These are phyloP conservation scores for Metschnikowia santaceciliae DNA, from an alignment of 805 yeast species.

Conservation along the genomic window DNA sequence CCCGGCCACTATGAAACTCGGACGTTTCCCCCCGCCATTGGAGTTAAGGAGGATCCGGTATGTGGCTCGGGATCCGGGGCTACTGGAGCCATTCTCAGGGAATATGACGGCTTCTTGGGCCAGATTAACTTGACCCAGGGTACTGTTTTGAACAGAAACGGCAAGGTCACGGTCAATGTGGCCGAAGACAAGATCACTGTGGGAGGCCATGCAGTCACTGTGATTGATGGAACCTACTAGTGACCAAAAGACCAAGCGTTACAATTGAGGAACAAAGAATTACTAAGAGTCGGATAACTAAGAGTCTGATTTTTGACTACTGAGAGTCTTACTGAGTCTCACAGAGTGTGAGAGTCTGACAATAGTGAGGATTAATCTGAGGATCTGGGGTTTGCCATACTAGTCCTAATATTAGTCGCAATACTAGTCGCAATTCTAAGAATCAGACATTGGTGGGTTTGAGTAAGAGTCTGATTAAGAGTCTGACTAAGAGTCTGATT, in stretches of 20 bases:
- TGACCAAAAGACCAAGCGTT: background rate
- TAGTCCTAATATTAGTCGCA: too few species aligned
- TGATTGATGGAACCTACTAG: slow-evolving; percentile 28
- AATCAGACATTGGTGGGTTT: too few species aligned
- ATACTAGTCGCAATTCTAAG: too few species aligned
- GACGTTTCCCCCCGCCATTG: slow-evolving; percentile 38
- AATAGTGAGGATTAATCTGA: too few species aligned
- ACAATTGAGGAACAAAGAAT: background rate
- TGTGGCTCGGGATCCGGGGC: slow-evolving; percentile 49
- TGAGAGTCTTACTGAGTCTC: too few species aligned
- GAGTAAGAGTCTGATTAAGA: too few species aligned
- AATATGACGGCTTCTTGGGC: slow-evolving; percentile 6
- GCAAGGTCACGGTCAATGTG: slow-evolving; percentile 23
- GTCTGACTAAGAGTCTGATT: too few species aligned
- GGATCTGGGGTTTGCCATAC: too few species aligned
- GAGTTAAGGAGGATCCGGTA: slow-evolving; percentile 49
- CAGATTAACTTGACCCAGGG: slow-evolving; percentile 14
- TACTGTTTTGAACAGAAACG: slow-evolving; percentile 36
- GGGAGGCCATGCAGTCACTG: slow-evolving; percentile 40
- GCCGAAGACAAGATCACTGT: slow-evolving; percentile 22
- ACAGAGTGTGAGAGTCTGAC: too few species aligned
- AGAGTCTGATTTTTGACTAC: too few species aligned
- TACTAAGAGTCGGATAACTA: too few species aligned
- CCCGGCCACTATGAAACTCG: slow-evolving; percentile 31
- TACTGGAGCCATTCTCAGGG: slow-evolving; percentile 22